Base-by-base conservation (phyloP, 306 rosid genomes). In the Quercus engelmannii region DNA sequence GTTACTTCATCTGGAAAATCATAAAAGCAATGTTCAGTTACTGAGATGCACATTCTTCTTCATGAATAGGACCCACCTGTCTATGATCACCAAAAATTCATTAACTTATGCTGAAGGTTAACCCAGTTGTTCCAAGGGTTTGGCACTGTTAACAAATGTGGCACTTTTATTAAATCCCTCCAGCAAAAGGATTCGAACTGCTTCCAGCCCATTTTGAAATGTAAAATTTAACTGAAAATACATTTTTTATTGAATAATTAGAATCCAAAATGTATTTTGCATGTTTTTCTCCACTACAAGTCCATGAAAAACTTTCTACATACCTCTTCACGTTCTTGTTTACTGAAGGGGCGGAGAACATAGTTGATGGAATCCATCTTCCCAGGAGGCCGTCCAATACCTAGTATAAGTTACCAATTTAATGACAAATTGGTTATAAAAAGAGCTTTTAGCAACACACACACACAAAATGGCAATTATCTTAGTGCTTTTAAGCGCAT, bases 241-340 rank as follows among this genome's bases (percentile, higher is more conserved):
- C 63, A 62, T 63, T 71, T 25, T 20, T 63, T 71, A 68, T 61
- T 3, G 68, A 82, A 64, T 65, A 69, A 56, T 76, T 41, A 85
- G 58, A 79, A 70, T 63, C 67, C 71, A 71, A 26, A 73, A 28
- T 68, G 25, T 82, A 72, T 56, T 54, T n/a, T 19, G 17, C 3
- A 70, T 73, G 23, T 30, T 51, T 65, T 71, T 55, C 64, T 78
- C 65, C 55, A 41, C 31, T 59, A 41, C 68, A 67, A 55, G 49
- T 46, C 26, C 26, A 73, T 43, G 72, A 41, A 43, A 49, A 78
- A 46, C 41, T 8, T 68, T 79, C 33, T 35, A 52, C 84, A 26
- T 83, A 91, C 97, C 94, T 92, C 98, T 76, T 89, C 87, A 4
- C 87, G 86, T 85, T 92, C 97, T 79, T 92, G 94, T 83, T 83